Base-by-base conservation (phyloP, 345 rosid species). In the Crucihimalaya himalaica region DNA sequence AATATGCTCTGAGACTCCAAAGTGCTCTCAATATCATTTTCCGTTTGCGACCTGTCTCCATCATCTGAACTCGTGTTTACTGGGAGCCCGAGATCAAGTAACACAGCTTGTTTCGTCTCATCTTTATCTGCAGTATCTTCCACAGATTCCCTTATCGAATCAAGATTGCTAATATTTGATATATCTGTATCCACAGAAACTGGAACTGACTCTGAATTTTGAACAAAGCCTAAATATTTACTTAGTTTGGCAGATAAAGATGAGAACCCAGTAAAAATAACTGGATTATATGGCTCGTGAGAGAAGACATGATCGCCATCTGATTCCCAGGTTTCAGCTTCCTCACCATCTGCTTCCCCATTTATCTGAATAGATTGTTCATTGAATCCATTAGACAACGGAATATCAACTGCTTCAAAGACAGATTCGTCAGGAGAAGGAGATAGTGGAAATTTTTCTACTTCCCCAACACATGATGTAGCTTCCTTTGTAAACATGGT, bases 241-340 rank as follows among this genome's bases (percentile, higher is more conserved):
- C 83, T 90, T 55, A 95, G 61, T 34, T 87, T 86, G 16, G 93
- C 85, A n/a, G 97, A 92, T 54, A 92, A 77, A 75, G 91, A 74
- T 58, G 96, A 88, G 58, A 95, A 90, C 62, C 92, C 89, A 57
- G 96, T 78, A 70, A 90, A 84, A 37, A 88, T 59, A 42, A 78
- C 89, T 5, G 98, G 99, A 83, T 86, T 84, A 75, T 92, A 89
- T 60, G 91, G 90, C 76, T 87, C 90, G 42, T 68, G 79, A 43
- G 89, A 86, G 66, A 91, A 73, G 19, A 78, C 81, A 8, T 83
- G 70, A 46, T 75, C 71, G 43, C 69, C 81, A 43, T 76, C 81
- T 2, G 74, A 63, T 48, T 53, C 95, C 57, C 70, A 23, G 50
- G 63, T 79, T 23, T 56, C 71, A 45, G 70, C 58, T 42, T 80